phyloP scores from a whole-genome alignment of 2,329 filamentous ascomycete species.

The Aspergillus aculeatus region DNA sequence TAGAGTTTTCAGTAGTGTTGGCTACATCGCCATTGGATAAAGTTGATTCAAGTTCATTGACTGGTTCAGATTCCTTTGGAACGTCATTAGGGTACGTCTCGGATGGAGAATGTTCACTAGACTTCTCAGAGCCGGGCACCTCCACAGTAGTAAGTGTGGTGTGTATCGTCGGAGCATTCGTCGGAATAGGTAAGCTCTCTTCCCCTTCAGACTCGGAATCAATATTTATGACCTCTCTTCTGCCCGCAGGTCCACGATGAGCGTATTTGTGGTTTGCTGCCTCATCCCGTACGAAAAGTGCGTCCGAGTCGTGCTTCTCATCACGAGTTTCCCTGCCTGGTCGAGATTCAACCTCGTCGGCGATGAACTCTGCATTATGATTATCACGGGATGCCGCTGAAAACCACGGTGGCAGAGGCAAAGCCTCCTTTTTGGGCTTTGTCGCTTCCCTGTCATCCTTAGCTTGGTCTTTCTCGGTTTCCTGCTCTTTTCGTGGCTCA shows the following conservation, averaged over 20 bases:
- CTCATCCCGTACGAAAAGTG: conserved; percentile 31
- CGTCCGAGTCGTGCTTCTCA: conserved; percentile 20
- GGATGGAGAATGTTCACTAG: background rate
- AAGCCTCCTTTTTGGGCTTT: conserved; percentile 30
- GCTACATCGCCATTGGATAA: background rate
- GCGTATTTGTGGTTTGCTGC: conserved; percentile 41
- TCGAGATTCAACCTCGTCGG: conserved; percentile 25
- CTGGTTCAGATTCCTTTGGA: conserved; percentile 17
- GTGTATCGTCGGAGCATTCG: background rate
- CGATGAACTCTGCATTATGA: conserved; percentile 31
- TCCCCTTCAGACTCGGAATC: conserved; percentile 24
- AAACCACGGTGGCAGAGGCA: conserved; percentile 50
- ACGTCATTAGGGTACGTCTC: background rate
- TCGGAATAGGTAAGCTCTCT: background rate
- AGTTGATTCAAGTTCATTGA: conserved; percentile 17
- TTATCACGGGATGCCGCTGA: conserved; percentile 30
- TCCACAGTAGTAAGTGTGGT: background rate
- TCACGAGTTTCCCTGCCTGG: conserved; percentile 26
- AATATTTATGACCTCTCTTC: conserved; percentile 33
- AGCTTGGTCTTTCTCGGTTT: conserved; percentile 54
- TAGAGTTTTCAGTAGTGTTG: background rate
- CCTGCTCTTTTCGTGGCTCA: conserved; percentile 47
- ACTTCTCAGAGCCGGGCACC: background rate
- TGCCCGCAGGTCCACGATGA: conserved; percentile 34
- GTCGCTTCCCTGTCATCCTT: conserved; percentile 60